phyloP scores from a whole-genome alignment of 2,329 filamentous ascomycete genomes.

The Calonectria crousiana region DNA sequence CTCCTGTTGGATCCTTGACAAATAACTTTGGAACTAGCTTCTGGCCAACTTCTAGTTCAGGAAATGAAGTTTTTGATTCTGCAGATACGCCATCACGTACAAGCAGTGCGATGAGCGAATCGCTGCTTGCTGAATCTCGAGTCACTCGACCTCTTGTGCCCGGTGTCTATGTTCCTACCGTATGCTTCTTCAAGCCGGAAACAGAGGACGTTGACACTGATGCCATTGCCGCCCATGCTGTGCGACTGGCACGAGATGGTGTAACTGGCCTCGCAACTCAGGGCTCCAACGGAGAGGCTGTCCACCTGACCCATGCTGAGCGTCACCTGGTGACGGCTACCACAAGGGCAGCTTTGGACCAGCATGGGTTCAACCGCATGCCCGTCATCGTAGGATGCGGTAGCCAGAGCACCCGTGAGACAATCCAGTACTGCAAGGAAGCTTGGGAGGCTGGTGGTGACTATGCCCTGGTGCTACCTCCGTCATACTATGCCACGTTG shows the following conservation, averaged over 20 bases:
- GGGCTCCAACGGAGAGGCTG: slow-evolving; percentile 86
- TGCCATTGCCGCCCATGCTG: slow-evolving; percentile 70
- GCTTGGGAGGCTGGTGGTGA: slow-evolving; percentile 78
- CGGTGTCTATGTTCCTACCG: slow-evolving; percentile 79
- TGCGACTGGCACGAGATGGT: slow-evolving; percentile 79
- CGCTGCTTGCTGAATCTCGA: slow-evolving; percentile 49
- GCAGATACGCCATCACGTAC: slow-evolving; percentile 52
- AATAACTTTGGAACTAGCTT: slow-evolving; percentile 50
- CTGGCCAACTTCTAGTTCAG: slow-evolving; percentile 48
- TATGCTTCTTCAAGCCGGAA: slow-evolving; percentile 77
- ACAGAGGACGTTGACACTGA: slow-evolving; percentile 76
- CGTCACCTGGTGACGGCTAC: slow-evolving; percentile 75
- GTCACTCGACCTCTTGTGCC: slow-evolving; percentile 55
- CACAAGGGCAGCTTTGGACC: slow-evolving; percentile 76
- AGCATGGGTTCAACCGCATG: slow-evolving; percentile 72
- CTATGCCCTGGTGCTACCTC: slow-evolving; percentile 81
- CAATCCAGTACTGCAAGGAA: slow-evolving; percentile 76
- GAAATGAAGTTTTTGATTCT: slow-evolving; percentile 43
- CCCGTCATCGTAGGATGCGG: slow-evolving; percentile 84
- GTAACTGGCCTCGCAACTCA: slow-evolving; percentile 82
- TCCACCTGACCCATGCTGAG: slow-evolving; percentile 80
- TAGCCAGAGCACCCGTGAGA: slow-evolving; percentile 79
- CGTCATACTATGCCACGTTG: slow-evolving; percentile 79
- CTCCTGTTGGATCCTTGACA: slow-evolving; percentile 34
- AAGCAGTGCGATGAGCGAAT: slow-evolving; percentile 55